Percentiles rank a stretch among this genome's conserved stretches.
phyloP scores from a whole-genome alignment of 2,329 filamentous ascomycete species.

The Aspergillus sp. region DNA sequence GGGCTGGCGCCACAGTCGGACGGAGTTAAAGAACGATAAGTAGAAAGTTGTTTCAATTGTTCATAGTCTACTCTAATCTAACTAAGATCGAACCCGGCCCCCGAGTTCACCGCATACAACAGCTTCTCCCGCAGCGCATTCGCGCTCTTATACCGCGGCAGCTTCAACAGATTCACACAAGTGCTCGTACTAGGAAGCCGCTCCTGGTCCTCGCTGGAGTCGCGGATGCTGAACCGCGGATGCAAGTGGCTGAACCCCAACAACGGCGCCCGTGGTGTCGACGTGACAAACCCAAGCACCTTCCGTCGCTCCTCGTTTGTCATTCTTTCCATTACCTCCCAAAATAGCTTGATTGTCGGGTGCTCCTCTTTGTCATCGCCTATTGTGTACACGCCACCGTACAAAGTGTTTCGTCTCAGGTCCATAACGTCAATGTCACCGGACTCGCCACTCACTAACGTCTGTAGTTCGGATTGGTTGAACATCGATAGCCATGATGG shows the following conservation, averaged over 20 bases:
- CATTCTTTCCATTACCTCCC: conserved; percentile 79
- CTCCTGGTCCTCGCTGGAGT: conserved; percentile 72
- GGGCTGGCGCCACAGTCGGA: background rate
- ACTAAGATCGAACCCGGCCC: conserved; percentile 83
- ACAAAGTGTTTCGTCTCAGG: conserved; percentile 77
- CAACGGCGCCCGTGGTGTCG: conserved; percentile 84
- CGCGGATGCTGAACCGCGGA: conserved; percentile 85
- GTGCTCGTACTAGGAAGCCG: conserved; percentile 91
- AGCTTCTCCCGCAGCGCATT: conserved; percentile 72
- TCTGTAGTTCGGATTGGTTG: conserved; percentile 92
- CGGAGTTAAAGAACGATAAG: no score
- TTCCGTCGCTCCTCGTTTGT: conserved; percentile 75
- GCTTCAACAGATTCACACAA: conserved; percentile 90
- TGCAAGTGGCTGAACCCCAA: conserved; percentile 84
- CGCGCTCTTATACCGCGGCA: conserved; percentile 75
- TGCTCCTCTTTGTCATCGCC: conserved; percentile 90
- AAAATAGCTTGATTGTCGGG: conserved; percentile 81
- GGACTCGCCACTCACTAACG: conserved; percentile 83
- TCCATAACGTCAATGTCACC: conserved; percentile 85
- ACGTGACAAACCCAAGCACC: conserved; percentile 94
- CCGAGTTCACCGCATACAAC: conserved; percentile 83
- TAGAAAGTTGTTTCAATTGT: no score
- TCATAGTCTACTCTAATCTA: conserved; percentile 12
- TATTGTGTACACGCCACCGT: conserved; percentile 83
- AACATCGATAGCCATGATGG: conserved; percentile 97